Conservation (phyloP, 257 asterid genomes). For the Solanum piurae region DNA sequence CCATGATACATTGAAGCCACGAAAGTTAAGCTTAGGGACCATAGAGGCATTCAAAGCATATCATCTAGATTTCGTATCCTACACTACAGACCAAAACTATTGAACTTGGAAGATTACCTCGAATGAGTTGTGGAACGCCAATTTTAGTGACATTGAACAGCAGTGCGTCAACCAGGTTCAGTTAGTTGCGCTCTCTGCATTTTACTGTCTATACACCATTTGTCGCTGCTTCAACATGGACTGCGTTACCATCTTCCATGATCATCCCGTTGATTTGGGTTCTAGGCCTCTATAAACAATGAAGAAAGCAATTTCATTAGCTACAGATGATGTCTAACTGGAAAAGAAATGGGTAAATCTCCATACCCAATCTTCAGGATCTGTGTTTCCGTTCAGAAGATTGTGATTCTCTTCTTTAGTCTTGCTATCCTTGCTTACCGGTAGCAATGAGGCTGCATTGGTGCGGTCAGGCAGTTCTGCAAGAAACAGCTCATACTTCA, state of each 20-base stretch:
- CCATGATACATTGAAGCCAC: slow-evolving; percentile 13
- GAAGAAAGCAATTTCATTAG: background rate
- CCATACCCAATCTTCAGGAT: slow-evolving; percentile 44
- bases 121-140: background rate
- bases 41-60: background rate
- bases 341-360: background rate
- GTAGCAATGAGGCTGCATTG: slow-evolving; percentile 46
- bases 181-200: background rate
- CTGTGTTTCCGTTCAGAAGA: slow-evolving; percentile 33
- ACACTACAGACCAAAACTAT: slow-evolving; percentile 3
- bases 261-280: slow-evolving; percentile 40
- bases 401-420: slow-evolving; percentile 60
- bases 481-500: background rate
- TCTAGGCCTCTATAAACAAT: slow-evolving; percentile 37
- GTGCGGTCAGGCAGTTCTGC: slow-evolving; percentile 85
- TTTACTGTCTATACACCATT: slow-evolving; percentile 17
- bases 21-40: slow-evolving; percentile 1
- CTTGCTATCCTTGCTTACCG: slow-evolving; percentile 57
- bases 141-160: background rate
- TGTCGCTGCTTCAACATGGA: slow-evolving; percentile 25
- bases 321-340: background rate
- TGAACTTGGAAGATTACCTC: background rate
- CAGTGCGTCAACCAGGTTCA: background rate
- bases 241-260: slow-evolving; percentile 30
- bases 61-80: slow-evolving; percentile 2